Evolutionary conservation across 176 grass and related monocot species (phyloP), one percentile per base, ranked within the genome.

Genomic region (Rhipidocladum racemiflorum): DNA sequence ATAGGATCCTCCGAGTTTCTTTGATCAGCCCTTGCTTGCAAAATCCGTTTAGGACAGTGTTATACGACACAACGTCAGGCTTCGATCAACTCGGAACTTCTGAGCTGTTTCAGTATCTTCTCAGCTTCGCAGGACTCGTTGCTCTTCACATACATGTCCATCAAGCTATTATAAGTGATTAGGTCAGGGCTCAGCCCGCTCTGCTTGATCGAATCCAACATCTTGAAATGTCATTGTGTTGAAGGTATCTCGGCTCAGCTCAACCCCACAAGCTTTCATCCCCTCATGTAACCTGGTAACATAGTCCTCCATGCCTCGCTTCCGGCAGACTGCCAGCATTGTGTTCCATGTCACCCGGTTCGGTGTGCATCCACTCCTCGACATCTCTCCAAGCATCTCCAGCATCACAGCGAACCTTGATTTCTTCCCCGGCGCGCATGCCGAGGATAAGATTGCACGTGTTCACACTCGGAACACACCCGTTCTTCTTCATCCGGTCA

Each of bases 41-140:
- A 77, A 95, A 98, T 69, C 96, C 92, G 15, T 98, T 98, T 38
- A 98, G 93, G 54, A 95, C 90, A 1, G 92, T 98, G 89, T 98
- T 98, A 79, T 98, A 95, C 3, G 90, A 95, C 55, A 98, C 89
- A 7, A 90, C 71, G 20, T 98, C 92, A 3, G 95, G 96, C 65
- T 87, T 95, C 30, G 93, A 55, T 95, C 30, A 95, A 55, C 50
- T 82, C 32, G 6, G 82, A 90, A 25, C n/a, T 73, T 63, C 88
- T 87, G 45, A 97, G 88, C 75, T 87, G 88, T 32, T 86, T 91
- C 57, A 98, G 84, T 75, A 95, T 72, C 67, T 89, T 86, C 81
- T 98, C 92, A 8, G 88, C 92, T 29, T 93, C 90, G 88, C 90
- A 94, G 5, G 90, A 92, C 25, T 98, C 96, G 1, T 81, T 88